Base-by-base conservation (phyloP, 257 asterid genomes). In the Plantago elongata region DNA sequence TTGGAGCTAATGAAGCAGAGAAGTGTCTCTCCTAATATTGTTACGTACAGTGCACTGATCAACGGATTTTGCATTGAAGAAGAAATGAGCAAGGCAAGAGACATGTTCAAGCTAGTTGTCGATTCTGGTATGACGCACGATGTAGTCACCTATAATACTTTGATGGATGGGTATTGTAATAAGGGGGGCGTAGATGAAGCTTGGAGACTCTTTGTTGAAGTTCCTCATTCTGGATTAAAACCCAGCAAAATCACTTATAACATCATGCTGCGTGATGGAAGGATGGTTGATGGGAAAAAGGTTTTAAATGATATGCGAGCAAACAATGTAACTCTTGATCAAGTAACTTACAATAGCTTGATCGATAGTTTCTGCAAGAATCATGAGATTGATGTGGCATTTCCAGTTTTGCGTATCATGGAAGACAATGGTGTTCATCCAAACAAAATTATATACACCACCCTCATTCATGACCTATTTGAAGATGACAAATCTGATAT, bases 281-380 rank as follows among this genome's bases (percentile, higher is more conserved):
- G 65, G 42, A 68, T n/a, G 10, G 10, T 10, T 54, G 37, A 40
- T 73, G 64, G 60, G 0, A n/a, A 13, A 40, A 45, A 69, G 27
- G 18, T 69, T 50, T 54, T 30, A 10, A n/a, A 61, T 13, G 68
- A 69, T 11, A 46, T 69, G 74, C 27, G 13, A 14, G 30, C 58
- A 17, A n/a, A 12, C 3, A 14, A 22, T 2, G 15, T 54, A 10
- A 11, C 13, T 54, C 15, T 40, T 10, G 1, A 44, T 60, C 0
- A 42, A 7, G 11, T 9, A 17, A 60, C 64, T 43, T 60, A 60
- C 38, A 42, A 11, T 42, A 60, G 13, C 38, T 15, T 60, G 9
- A 14, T 60, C 9, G 44, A 60, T 60, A 51, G 64, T 12, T 9
- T 60, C 9, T 60, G 64, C 34, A 60, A 9, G 17, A 49, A 22